Evolutionary conservation across 768 basidiomycete genomes (phyloP).

Genomic region (Leccinum incarnatum): DNA sequence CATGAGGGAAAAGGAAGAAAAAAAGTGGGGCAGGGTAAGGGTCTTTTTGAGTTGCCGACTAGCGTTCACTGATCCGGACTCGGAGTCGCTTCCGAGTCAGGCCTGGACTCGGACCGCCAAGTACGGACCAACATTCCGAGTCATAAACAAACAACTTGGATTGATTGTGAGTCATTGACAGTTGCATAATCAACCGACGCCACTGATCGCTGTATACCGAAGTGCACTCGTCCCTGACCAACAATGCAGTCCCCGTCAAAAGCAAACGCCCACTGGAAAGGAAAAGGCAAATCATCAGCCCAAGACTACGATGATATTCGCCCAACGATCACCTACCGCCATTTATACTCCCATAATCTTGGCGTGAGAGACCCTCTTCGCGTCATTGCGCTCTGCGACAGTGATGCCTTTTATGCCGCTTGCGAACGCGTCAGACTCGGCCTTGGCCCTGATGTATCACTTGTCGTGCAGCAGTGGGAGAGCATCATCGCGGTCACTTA

Average conservation of each 20-base stretch:
- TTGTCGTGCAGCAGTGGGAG: conserved; percentile 89
- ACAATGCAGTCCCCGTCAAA: conserved; percentile 23
- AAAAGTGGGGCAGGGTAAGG: neutral
- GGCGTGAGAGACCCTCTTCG: conserved; percentile 76
- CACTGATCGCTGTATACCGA: too few species aligned
- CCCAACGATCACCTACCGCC: conserved; percentile 76
- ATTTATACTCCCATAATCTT: conserved; percentile 63
- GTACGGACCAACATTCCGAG: neutral
- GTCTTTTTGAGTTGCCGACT: neutral
- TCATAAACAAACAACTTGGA: neutral
- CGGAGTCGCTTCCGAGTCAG: neutral
- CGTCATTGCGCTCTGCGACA: conserved; percentile 87
- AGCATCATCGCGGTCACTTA: conserved; percentile 94
- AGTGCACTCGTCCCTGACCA: neutral
- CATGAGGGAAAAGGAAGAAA: conserved; percentile 23
- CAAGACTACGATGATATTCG: conserved; percentile 58
- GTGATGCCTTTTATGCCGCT: conserved; percentile 79
- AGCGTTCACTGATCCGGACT: neutral
- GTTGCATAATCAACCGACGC: too few species aligned
- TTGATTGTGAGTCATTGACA: neutral
- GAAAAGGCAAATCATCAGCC: conserved; percentile 47
- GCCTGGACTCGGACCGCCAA: neutral
- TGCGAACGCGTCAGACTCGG: conserved; percentile 85
- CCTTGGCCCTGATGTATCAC: conserved; percentile 56
- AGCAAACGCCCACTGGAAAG: conserved; percentile 43